These are phyloP conservation scores for Chloroidium sp. DNA, from an alignment of 163 green algal genomes.

Conservation along the genomic window DNA sequence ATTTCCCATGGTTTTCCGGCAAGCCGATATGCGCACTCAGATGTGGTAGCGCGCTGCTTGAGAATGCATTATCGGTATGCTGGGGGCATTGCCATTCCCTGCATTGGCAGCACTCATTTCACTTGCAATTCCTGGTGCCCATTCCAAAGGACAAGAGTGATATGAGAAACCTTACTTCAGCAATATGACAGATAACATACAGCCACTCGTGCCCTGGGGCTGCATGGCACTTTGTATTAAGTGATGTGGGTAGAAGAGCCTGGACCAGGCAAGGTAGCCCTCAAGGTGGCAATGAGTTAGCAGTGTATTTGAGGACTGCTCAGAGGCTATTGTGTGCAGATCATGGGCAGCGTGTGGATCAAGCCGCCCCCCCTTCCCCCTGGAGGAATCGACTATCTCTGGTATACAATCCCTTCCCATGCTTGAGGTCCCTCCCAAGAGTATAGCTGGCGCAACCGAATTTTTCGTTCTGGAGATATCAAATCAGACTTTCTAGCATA, in stretches of 20 bases:
- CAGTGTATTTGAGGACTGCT: too few species aligned
- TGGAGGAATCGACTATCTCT: conserved; percentile 16
- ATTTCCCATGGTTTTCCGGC: neutral
- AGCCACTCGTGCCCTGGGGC: too few species aligned
- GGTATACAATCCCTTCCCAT: conserved; percentile 1
- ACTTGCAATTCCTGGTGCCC: neutral
- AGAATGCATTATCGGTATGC: neutral
- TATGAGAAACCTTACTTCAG: neutral
- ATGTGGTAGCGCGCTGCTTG: neutral
- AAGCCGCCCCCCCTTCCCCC: conserved; percentile 14
- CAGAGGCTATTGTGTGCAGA: conserved; percentile 8
- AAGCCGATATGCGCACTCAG: neutral
- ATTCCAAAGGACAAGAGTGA: neutral
- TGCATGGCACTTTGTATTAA: too few species aligned
- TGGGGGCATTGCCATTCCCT: neutral
- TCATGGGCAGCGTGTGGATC: conserved; percentile 14
- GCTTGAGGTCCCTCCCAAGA: too few species aligned
- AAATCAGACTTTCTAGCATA: neutral
- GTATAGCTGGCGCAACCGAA: neutral
- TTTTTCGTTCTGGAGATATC: neutral
- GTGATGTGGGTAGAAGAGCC: too few species aligned
- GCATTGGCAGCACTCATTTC: neutral
- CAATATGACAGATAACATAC: neutral
- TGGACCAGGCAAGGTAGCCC: too few species aligned
- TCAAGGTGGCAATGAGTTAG: too few species aligned